Base-by-base conservation (phyloP, 1,284 basidiomycete genomes). In the Pyrrhoderma lamaoense region DNA sequence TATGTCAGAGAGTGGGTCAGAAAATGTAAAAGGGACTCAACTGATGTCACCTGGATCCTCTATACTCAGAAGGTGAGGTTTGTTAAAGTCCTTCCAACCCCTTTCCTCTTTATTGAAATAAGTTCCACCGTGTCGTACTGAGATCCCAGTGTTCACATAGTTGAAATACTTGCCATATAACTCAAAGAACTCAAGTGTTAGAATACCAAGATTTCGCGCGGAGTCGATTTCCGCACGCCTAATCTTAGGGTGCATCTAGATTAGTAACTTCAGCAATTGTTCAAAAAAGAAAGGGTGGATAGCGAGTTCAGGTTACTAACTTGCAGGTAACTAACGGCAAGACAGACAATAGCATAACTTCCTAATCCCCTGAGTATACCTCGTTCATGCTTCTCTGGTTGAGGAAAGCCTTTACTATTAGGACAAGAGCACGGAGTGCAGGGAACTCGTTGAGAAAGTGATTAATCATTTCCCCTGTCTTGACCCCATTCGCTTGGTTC, bases 1-100 rank as follows among this genome's bases (percentile, higher is more conserved):
- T 37, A 40, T 52, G 13, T 21, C 23, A 51, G 47, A 45, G 4
- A 46, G 13, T n/a, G 2, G 7, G 5, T 40, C 38, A n/a, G 35
- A 46, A 45, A 47, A 53, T 31, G 7, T 5, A 5, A 45, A 35
- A 19, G 21, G 23, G 35, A 19, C 25, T 8, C 18, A 31, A 78
- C 89, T 70, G 61, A 93, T 92, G 74, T 98, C 93, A 23, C 87
- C 86, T n/a, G 95, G 95, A 67, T 99, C 95, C 67, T 99, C 94
- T 39, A 99, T 89, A 18, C 83, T 86, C 44, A 99, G 70, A 57
- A 90, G 67, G 56, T 76, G 76, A 13, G 74, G 70, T 64, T 80
- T 78, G 42, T 67, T 66, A 51, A 73, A 76, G 58, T 87, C 80
- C 50, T 73, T 70, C 88, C 93, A 96, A 0, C 92, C 93, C 56